Evolutionary conservation across 768 basidiomycete species (phyloP), one percentile per base, ranked within the genome.

Genomic region (Coprinopsis strossmayeri): DNA sequence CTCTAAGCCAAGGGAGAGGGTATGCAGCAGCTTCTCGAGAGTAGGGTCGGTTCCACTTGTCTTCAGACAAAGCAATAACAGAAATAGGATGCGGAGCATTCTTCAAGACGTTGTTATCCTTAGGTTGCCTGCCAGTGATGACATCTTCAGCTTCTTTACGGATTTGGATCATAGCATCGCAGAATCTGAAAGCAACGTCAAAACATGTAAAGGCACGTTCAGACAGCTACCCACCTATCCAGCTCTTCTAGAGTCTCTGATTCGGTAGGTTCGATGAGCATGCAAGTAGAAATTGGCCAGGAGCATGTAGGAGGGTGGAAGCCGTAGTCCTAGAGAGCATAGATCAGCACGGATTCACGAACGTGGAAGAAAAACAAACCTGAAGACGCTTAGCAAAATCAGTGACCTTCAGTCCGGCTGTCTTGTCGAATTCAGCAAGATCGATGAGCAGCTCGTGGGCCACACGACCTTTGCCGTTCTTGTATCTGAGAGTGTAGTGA

Each of bases 251-350:
- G 74, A 0, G 89, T 82, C 69, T 98, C 95, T 0, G 91, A 94
- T 65, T 98, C 95, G 1, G 95, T 98, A 4, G 95, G 95, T 67
- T 98, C 95, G 53, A 97, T 96, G 45, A 96, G 76, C 91, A 96
- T 96, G 60, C 89, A 94, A 1, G 95, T 96, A 17, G 91, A 84
- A 54, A 90, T 93, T 4, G 96, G 96, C 96, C 96, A 98, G 4
- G 93, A 93, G 65, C 92, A 95, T 3, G 96, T 99, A 1, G 96
- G 96, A 34, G 92, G 93, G 62, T 96, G 92, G 76, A 96, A 89
- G 49, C 92, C 91, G 58, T 86, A 93, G 63, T 92, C 89, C n/a
- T n/a, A n/a, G n/a, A n/a, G n/a, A n/a, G n/a, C n/a, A n/a, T n/a
- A n/a, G n/a, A n/a, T n/a, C n/a, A n/a, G n/a, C n/a, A n/a, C n/a